Base-by-base conservation (phyloP, 1,284 basidiomycete species). In the Fomitopsis betulina region DNA sequence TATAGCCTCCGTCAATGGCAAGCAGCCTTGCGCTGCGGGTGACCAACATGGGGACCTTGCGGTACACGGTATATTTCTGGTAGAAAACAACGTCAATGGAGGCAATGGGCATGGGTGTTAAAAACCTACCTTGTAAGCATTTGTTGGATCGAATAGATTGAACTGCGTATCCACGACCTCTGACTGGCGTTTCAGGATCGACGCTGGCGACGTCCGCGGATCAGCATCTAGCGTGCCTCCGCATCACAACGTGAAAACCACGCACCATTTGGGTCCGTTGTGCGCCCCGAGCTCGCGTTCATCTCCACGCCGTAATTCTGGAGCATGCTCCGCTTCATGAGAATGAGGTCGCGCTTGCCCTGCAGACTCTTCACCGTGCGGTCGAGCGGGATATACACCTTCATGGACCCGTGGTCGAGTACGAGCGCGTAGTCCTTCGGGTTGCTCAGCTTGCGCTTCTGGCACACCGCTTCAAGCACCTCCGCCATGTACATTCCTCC, bases 401-500 rank as follows among this genome's bases (percentile, higher is more conserved):
- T 88, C 64, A 84, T 79, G 63, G 93, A 87, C 9, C 84, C 85
- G 17, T 94, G 79, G 56, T 72, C 70, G 2, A 72, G 62, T 55
- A 95, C 79, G 2, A 97, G 79, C 0, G 91, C 92, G 75, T 93
- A 96, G 60, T 95, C 90, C 57, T 89, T 88, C 1, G 90, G 80
- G 63, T 90, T 83, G 38, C 79, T 78, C 19, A 93, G 76, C 60
- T 89, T 87, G 38, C 88, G 84, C 69, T 87, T 89, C 54, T 83
- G 79, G 69, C 91, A 94, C 2, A 96, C 85, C 23, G 86, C 78
- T 65, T 98, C 96, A 39, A 98, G 83, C 0, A 96, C 92, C 72
- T 99, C 96, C 57, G 94, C 92, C 81, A 98, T 89, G 73, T 98
- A 99, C 89, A 94, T 97, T n/a, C 93, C 94, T 15, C 90, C 84